Base-by-base conservation (phyloP, 169 alveolate species). In the Plasmodium malariae region DNA sequence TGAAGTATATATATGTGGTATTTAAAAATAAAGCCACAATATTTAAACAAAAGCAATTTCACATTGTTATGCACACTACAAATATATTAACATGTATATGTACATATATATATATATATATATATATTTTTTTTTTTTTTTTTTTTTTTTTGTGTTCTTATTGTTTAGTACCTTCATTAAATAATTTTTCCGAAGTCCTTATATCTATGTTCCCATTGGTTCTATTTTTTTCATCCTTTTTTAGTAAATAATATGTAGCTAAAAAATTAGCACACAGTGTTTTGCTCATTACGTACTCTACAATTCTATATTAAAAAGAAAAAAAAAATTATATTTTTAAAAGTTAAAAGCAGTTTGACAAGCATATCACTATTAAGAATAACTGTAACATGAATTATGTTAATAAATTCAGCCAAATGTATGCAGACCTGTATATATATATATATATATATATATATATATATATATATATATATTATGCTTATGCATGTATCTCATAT, bases 211-310 rank as follows among this genome's bases (percentile, higher is more conserved):
- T 57, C 69, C 21, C 71, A 28, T 78, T 49, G n/a, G 36, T 37
- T 30, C 34, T 43, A 69, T 69, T 54, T 34, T 78, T 69, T 57
- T 43, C 89, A 78, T 78, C 28, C 4, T 63, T 62, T 49, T 68
- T 49, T 30, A 78, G 71, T 69, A 78, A 78, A 62, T 78, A 78
- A 30, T 43, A 78, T 14, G 69, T 78, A 34, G 78, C 54, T 43
- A 78, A 63, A 78, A 78, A 78, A 30, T 78, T 43, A 14, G 89
- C 89, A 78, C 89, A 78, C 1, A 14, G 57, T 51, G 11, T 62
- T 78, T 78, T 78, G 76, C 55, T 62, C 89, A 78, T 78, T 28
- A 78, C 89, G 63, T 78, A 62, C 26, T 78, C 89, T 30, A 48
- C 89, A 9, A 67, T 78, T 62, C 89, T 78, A 57, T 40, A 9